Evolutionary conservation across 306 rosid species (phyloP), one percentile per base, ranked within the genome.

Genomic region (Casuarina glauca): DNA sequence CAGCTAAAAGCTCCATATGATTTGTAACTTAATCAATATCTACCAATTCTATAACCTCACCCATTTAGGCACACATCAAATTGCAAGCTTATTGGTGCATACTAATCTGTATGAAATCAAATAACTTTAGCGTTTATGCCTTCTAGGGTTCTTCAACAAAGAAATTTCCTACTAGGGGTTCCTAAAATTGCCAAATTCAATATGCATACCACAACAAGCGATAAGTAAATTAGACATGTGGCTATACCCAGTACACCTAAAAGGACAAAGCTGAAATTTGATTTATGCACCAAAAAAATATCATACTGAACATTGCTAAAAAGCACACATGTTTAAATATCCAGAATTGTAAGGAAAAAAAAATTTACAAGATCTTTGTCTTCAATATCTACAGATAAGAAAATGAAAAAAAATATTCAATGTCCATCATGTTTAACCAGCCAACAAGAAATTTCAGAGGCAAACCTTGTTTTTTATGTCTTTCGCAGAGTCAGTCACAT

Each of bases 401-500:
- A 9, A 58, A 3, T 26, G 32, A 13, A 44, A n/a, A 12, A 6
- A 13, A 36, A 36, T 38, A 62, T 62, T 13, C 69, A 55, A 55
- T 55, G 6, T 7, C 62, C 36, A 7, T 36, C 69, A 62, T 62
- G 43, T 32, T 61, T 61, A 36, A 63, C 41, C 38, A 73, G 39
- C 19, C 52, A 72, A 79, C n/a, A 39, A 5, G 57, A 11, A 66
- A 63, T 53, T 42, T 52, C 71, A 70, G 61, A 73, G 44, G 38
- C 79, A 32, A 45, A 94, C 98, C 98, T 92, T 95, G 70, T 82
- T 95, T 84, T 88, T 89, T 54, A 93, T 92, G 36, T 92, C 96
- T 86, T 89, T 91, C 9, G 87, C 88, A 41, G 97, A 89, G 88
- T 91, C 99, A 73, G 97, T 95, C 79, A 95, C 99, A 63, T 95